Percentiles rank a stretch among this genome's conserved stretches.
phyloP scores from a whole-genome alignment of 768 basidiomycete species.

The Tulasnella sp. region DNA sequence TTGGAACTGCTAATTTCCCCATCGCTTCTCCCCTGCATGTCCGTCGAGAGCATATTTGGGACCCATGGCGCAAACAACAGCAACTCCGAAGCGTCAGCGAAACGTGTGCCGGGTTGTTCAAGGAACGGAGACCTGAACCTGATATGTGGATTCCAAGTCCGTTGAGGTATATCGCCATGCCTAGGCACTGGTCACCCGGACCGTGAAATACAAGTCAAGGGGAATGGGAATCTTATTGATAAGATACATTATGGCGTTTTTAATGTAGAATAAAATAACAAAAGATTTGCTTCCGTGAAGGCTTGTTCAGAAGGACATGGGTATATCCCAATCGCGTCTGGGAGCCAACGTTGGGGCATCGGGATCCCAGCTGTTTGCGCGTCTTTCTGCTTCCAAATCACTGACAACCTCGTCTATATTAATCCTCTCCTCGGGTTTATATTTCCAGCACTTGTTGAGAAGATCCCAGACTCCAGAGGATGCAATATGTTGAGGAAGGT shows the following conservation, averaged over 20 bases:
- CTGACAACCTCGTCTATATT: neutral
- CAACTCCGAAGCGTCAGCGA: too few species aligned
- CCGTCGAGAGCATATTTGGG: too few species aligned
- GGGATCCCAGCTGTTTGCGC: neutral
- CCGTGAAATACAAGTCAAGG: too few species aligned
- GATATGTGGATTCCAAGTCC: too few species aligned
- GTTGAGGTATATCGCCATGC: too few species aligned
- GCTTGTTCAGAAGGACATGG: neutral
- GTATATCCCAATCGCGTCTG: neutral
- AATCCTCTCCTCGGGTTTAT: neutral
- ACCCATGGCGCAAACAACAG: too few species aligned
- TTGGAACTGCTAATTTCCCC: neutral
- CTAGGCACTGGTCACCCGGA: too few species aligned
- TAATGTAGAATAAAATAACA: too few species aligned
- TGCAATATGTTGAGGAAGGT: neutral
- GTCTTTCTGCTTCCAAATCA: neutral
- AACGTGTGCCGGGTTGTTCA: too few species aligned
- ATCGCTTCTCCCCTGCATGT: neutral
- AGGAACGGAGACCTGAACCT: too few species aligned
- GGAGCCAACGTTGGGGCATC: neutral
- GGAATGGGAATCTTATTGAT: too few species aligned
- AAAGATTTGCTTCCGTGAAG: too few species aligned
- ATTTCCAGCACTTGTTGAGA: neutral
- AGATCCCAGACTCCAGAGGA: neutral
- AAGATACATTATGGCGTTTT: neutral